Evolutionary conservation across 148 eudicot genomes (phyloP), one percentile per base, ranked within the genome.

Genomic region (Diospyros lotus): DNA sequence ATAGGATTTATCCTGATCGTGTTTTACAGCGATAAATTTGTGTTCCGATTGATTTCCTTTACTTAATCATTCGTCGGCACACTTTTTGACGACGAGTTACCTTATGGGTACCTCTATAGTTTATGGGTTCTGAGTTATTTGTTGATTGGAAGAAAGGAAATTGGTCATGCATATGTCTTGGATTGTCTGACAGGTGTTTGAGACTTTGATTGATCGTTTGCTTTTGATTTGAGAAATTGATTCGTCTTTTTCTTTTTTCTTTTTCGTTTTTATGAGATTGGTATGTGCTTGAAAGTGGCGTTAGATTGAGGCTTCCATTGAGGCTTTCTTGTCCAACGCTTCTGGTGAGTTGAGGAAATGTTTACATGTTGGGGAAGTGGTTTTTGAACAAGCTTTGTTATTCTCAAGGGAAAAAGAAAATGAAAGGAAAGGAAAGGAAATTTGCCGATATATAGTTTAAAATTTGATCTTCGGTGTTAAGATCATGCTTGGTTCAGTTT

Each of bases 61-160:
- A 14, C 2, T 13, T 12, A 50, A 3, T 68, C 39, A 18, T 51
- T 2, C 60, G 39, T 39, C 38, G 52, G 18, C 45, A 40, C 46
- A 12, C 28, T 53, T 38, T 43, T 53, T 53, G 18, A 51, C 5
- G 56, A 69, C 6, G 73, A 53, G 15, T 69, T 69, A 13, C 38
- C 55, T 38, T 68, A 44, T 5, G 58, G 41, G 58, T 52, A 2
- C 40, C 46, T 68, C 39, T 4, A 14, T 69, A 38, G 28, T 12
- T 11, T 14, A 69, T 69, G 73, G 73, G 45, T 69, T 53, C 38
- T 12, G 58, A 11, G 45, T 40, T 54, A 50, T 39, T 53, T 39
- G 73, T 69, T 69, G 73, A 69, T 69, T 53, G 28, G 73, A 69
- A 28, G 46, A 5, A 51, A 9, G 54, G 7, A 46, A 67, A 51